Percentiles rank a stretch among this genome's conserved stretches.
These are phyloP conservation scores for Trichoderma koningiopsis DNA, from an alignment of 2,329 filamentous ascomycete genomes.

Conservation along the genomic window DNA sequence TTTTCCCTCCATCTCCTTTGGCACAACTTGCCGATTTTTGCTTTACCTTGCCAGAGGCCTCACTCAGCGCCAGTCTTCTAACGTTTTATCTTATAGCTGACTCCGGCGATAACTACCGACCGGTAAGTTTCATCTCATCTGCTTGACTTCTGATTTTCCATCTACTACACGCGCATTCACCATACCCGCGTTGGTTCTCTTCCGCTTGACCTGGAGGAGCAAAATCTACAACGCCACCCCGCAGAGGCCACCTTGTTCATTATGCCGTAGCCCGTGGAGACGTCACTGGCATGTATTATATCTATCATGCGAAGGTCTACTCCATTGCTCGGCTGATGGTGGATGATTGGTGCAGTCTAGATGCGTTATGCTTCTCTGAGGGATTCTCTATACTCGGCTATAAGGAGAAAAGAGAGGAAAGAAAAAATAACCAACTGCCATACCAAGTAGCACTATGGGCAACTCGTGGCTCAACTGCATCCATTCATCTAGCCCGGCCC, in stretches of 20 bases:
- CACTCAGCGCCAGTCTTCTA: slow-evolving; percentile 41
- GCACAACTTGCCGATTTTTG: slow-evolving; percentile 26
- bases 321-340: background rate
- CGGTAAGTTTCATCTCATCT: slow-evolving; percentile 46
- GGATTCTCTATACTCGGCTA: background rate
- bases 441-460: slow-evolving; percentile 1
- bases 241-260: slow-evolving; percentile 9
- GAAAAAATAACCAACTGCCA: background rate
- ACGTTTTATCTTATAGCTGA: slow-evolving; percentile 53
- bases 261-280: background rate
- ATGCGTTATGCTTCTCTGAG: background rate
- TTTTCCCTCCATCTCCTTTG: slow-evolving; percentile 32
- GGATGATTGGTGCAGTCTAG: background rate
- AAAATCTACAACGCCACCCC: slow-evolving; percentile 16
- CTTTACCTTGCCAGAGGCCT: slow-evolving; percentile 27
- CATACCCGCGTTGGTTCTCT: background rate
- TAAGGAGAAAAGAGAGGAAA: background rate
- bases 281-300: background rate
- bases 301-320: background rate
- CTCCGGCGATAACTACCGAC: slow-evolving; percentile 62
- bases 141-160: background rate
- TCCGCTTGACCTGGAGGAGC: background rate
- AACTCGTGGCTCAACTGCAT: slow-evolving; percentile 5
- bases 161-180: background rate
- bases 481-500: background rate